Evolutionary conservation across 2,329 filamentous ascomycete genomes (phyloP).

Genomic region (Myriangium duriaei): DNA sequence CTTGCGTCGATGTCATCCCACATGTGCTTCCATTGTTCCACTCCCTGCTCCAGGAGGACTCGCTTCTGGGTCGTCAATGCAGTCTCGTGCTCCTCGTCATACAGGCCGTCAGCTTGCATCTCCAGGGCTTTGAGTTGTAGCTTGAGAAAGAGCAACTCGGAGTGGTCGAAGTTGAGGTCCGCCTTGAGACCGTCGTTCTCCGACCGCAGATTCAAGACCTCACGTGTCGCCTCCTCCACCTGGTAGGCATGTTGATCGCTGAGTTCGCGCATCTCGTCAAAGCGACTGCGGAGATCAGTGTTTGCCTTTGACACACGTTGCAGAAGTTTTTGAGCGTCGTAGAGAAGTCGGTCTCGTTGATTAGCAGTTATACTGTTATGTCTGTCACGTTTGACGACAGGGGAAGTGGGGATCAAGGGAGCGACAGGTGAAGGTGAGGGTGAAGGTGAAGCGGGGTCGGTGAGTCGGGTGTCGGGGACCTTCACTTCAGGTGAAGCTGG

Average conservation of each 20-base stretch:
- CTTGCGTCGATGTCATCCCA: constrained; percentile 24
- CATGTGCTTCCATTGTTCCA: constrained; percentile 24
- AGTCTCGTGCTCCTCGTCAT: constrained; percentile 11
- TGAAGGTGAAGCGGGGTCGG: background rate
- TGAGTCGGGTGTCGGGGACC: background rate
- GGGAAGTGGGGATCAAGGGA: background rate
- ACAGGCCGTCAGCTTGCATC: constrained; percentile 17
- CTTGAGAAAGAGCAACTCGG: constrained; percentile 27
- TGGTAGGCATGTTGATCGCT: constrained; percentile 19
- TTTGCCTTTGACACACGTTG: constrained; percentile 19
- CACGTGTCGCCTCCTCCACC: constrained; percentile 21
- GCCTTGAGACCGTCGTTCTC: constrained; percentile 26
- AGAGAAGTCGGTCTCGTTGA: constrained; percentile 16
- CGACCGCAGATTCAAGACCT: constrained; percentile 21
- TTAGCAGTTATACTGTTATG: background rate
- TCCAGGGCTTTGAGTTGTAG: constrained; percentile 27
- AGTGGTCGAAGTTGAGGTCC: constrained; percentile 27
- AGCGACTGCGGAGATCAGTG: constrained; percentile 21
- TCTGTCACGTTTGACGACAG: constrained; percentile 13
- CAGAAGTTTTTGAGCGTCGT: constrained; percentile 20
- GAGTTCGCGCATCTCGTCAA: constrained; percentile 21
- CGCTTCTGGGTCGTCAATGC: constrained; percentile 8
- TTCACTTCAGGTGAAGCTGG: background rate
- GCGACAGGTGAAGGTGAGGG: background rate
- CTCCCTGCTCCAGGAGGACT: constrained; percentile 18